Base-by-base conservation (phyloP, 2,329 filamentous ascomycete genomes). In the Nigrograna mackinnonii region DNA sequence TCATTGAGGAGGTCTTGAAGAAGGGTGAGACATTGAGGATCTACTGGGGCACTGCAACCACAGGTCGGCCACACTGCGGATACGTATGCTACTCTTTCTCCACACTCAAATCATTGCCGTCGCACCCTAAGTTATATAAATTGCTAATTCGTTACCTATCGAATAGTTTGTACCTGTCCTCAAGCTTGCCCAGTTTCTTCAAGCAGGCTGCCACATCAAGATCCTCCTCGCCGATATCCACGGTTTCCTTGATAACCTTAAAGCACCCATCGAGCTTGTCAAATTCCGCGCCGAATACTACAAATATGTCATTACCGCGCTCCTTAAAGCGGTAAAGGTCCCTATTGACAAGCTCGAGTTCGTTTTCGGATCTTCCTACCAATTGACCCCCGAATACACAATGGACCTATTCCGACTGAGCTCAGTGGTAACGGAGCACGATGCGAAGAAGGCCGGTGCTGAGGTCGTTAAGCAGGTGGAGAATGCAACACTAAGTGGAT, bases 381-480 rank as follows among this genome's bases (percentile, higher is more conserved):
- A 96, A 66, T 82, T 69, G 21, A 72, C 68, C 16, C 58, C 73
- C 14, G 69, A 77, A 31, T 97, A 96, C 73, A 82, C 85, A 46
- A 94, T 96, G 88, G 92, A 97, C 65, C 72, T 95, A 22, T 92
- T 91, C 73, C 84, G 87, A 62, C 67, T 97, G 52, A 80, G 79
- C 34, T 82, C 82, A 3, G 70, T 89, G 39, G 82, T 87, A 4
- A 85, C 85, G 12, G 84, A 91, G 70, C 84, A 91, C 63, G 85
- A 94, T 61, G 89, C 91, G 13, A 89, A 91, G 71, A 94, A 90
- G 71, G 91, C 92, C 0, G 92, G 92, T 28, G 88, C 90, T 2
- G 94, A 97, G 70, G 83, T 97, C 6, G 92, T 99, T 53, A 97
- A 97, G 78, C 91, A 97, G 74, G 84, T 86, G 3, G 80, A 82